Conservation (phyloP, 2,329 filamentous ascomycete species). For the Cladosporium sp. region DNA sequence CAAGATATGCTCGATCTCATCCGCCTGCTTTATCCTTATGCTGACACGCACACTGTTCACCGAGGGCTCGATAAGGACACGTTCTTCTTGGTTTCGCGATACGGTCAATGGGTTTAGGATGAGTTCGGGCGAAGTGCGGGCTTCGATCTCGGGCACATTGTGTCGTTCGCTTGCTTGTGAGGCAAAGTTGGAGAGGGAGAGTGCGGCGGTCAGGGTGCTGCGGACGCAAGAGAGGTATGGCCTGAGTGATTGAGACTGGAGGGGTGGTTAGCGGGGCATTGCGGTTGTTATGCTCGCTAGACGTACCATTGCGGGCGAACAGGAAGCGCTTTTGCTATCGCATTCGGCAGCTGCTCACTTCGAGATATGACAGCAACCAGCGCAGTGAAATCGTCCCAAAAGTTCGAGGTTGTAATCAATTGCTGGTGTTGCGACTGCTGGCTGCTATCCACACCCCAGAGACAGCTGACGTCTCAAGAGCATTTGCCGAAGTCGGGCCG, state of each 20-base stretch:
- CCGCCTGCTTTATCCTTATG: conserved; percentile 99
- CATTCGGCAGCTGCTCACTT: conserved; percentile 12
- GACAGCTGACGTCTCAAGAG: neutral
- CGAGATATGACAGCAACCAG: neutral
- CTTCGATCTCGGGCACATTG: conserved; percentile 97
- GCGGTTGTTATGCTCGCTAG: neutral
- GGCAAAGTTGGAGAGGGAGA: conserved; percentile 94
- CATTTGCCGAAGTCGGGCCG: conserved; percentile 1
- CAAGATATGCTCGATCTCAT: conserved; percentile 96
- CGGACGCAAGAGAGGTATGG: conserved; percentile 96
- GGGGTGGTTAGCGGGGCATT: conserved; percentile 15
- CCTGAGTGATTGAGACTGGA: conserved; percentile 88
- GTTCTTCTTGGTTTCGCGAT: conserved; percentile 94
- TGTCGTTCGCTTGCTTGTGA: conserved; percentile 95
- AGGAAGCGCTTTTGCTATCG: neutral
- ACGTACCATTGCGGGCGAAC: conserved; percentile 6
- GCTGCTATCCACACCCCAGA: neutral
- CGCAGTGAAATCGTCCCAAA: neutral
- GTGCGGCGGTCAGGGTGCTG: conserved; percentile 87
- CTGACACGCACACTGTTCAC: conserved; percentile 96
- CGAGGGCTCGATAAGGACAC: conserved; percentile 91
- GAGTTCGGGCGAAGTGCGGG: conserved; percentile 87
- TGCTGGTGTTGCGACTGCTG: conserved; percentile 3
- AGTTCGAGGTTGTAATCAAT: neutral
- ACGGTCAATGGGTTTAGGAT: conserved; percentile 88